Conservation (phyloP, 139 green algal species). For the Closterium sp. region DNA sequence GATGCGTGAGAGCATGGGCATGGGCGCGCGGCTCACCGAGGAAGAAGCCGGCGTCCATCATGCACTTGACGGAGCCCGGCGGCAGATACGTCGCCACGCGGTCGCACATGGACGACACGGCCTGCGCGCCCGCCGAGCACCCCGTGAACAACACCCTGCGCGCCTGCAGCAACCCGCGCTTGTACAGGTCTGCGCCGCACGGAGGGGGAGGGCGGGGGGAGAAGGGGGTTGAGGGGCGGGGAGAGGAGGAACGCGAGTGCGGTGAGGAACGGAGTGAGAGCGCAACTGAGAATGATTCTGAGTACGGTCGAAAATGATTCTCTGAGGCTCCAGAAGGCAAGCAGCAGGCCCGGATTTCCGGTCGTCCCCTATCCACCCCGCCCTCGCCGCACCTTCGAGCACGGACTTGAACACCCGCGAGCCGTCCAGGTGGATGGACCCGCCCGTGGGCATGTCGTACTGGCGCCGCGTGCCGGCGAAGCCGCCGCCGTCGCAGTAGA, state of each 20-base stretch:
- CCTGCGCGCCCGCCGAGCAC: conserved; percentile 6
- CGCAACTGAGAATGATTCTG: not conserved
- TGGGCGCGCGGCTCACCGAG: not conserved
- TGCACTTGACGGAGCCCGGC: not conserved
- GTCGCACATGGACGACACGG: not conserved
- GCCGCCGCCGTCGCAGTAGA: conserved; percentile 7
- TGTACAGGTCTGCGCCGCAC: not conserved
- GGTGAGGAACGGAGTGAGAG: not conserved
- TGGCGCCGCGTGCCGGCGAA: not conserved
- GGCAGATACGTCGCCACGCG: not conserved
- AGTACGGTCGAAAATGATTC: too few species aligned
- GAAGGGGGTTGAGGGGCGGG: not conserved
- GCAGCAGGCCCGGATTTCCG: too few species aligned
- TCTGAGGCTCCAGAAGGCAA: too few species aligned
- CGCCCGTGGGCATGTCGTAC: not conserved
- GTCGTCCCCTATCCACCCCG: too few species aligned
- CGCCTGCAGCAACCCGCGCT: not conserved
- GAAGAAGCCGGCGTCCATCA: conserved; percentile 8
- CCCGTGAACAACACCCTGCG: not conserved
- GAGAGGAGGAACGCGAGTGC: not conserved
- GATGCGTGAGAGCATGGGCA: not conserved
- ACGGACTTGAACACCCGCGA: not conserved
- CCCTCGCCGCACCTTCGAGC: not conserved
- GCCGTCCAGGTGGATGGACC: not conserved
- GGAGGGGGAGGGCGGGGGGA: too few species aligned